phyloP scores from a whole-genome alignment of 305 asterid species.

The Fraxinus nigra region DNA sequence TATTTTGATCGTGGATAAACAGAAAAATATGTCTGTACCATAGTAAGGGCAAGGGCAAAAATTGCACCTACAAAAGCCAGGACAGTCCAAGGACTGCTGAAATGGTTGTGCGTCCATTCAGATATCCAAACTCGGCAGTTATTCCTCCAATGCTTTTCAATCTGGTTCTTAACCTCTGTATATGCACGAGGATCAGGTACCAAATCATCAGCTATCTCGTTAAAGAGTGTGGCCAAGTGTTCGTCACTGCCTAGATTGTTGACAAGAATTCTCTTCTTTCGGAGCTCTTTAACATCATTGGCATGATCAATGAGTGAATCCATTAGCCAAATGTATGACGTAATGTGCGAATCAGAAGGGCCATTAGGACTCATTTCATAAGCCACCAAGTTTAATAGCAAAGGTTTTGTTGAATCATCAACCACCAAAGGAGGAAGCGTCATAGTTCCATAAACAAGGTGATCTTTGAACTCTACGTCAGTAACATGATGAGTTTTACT shows the following conservation, averaged over 20 bases:
- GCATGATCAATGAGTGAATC: not conserved
- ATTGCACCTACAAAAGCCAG: not conserved
- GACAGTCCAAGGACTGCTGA: not conserved
- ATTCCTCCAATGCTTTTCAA: not conserved
- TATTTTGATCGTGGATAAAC: not conserved
- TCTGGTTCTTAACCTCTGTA: accelerated
- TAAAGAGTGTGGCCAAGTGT: not conserved
- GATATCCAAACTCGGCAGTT: not conserved
- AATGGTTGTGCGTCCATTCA: not conserved
- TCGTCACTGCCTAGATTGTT: not conserved
- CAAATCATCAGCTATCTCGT: not conserved
- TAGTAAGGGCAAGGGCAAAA: not conserved
- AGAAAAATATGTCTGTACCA: not conserved
- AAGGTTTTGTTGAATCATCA: not conserved
- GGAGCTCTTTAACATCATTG: not conserved
- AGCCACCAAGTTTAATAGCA: not conserved
- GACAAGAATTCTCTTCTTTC: not conserved
- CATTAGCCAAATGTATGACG: not conserved
- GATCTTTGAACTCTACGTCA: not conserved
- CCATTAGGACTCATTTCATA: not conserved
- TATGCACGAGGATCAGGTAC: not conserved
- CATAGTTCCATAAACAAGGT: not conserved
- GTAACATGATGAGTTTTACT: not conserved
- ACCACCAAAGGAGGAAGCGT: not conserved
- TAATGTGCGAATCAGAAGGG: not conserved